These are phyloP conservation scores for Oryza meyeriana DNA, from an alignment of 176 grass and related monocot species.

Conservation along the genomic window DNA sequence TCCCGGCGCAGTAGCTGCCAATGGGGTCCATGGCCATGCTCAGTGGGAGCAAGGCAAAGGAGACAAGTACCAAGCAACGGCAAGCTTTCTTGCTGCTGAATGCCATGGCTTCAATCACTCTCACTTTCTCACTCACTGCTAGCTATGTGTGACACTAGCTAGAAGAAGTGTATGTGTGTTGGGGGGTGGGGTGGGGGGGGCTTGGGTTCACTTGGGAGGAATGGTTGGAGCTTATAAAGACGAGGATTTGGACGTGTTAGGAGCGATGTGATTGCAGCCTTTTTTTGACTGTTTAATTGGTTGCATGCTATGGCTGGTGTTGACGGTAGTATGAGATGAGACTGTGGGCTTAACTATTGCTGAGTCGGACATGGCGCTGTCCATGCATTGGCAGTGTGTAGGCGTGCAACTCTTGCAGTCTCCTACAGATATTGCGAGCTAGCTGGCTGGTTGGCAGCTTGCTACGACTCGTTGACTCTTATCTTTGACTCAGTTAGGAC, in stretches of 20 bases:
- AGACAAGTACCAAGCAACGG: slow-evolving; percentile 29
- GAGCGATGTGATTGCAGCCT: background rate
- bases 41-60: slow-evolving; percentile 37
- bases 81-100: background rate
- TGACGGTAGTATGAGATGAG: slow-evolving; percentile 1
- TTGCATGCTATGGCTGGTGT: background rate
- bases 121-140: background rate
- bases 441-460: slow-evolving; percentile 21
- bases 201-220: background rate
- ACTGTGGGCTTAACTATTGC: background rate
- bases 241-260: background rate
- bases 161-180: slow-evolving; percentile 8
- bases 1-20: slow-evolving; percentile 43
- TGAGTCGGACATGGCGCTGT: slow-evolving; percentile 21
- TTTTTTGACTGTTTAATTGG: slow-evolving; percentile 39
- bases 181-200: too few relatives aligned
- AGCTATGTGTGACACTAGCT: background rate
- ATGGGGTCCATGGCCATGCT: slow-evolving; percentile 40
- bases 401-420: background rate
- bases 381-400: background rate
- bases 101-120: slow-evolving; percentile 45
- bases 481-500: background rate
- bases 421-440: slow-evolving; percentile 16
- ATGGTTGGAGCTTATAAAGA: slow-evolving; percentile 28
- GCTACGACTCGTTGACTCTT: slow-evolving; percentile 15